Evolutionary conservation across 495 filamentous ascomycete genomes (phyloP).

Genomic region (Rhizodiscina lignyota): DNA sequence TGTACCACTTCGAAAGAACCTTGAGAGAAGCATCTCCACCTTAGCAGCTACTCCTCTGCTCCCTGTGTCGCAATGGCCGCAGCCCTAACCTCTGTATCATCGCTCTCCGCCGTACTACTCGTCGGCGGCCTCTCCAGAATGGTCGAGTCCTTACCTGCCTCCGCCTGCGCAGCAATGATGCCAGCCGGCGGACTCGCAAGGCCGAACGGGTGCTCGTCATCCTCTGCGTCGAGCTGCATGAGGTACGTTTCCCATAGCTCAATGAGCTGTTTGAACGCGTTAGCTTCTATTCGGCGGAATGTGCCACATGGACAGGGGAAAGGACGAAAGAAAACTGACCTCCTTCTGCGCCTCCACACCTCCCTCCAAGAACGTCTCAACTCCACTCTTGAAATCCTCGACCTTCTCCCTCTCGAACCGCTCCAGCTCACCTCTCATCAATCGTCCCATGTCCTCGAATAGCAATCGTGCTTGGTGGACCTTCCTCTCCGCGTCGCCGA

Average conservation of each 20-base stretch:
- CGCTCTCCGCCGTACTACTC: no score
- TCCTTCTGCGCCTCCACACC: constrained; percentile 98
- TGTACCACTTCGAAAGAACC: no score
- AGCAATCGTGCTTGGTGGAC: constrained; percentile 79
- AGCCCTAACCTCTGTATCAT: no score
- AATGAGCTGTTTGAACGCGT: constrained; percentile 52
- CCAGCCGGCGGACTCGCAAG: constrained; percentile 10
- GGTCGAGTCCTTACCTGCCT: no score
- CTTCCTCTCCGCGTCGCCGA: constrained; percentile 79
- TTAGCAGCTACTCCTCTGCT: no score
- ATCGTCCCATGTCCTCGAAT: constrained; percentile 93
- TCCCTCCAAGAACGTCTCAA: constrained; percentile 92
- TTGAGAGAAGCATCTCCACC: no score
- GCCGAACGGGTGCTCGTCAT: constrained; percentile 42
- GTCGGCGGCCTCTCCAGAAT: no score
- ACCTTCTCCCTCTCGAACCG: constrained; percentile 95
- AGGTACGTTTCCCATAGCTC: constrained; percentile 98
- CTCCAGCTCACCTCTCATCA: constrained; percentile 83
- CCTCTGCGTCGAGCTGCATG: constrained; percentile 83
- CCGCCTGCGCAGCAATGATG: constrained; percentile 11
- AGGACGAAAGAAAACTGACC: constrained; percentile 33
- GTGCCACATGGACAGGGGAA: background rate
- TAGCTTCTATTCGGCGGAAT: constrained; percentile 8
- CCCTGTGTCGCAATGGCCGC: no score
- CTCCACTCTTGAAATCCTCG: constrained; percentile 95